These are phyloP conservation scores for Chrysophaeum taylorii DNA, from an alignment of 352 stramenopile genomes.

Conservation along the genomic window DNA sequence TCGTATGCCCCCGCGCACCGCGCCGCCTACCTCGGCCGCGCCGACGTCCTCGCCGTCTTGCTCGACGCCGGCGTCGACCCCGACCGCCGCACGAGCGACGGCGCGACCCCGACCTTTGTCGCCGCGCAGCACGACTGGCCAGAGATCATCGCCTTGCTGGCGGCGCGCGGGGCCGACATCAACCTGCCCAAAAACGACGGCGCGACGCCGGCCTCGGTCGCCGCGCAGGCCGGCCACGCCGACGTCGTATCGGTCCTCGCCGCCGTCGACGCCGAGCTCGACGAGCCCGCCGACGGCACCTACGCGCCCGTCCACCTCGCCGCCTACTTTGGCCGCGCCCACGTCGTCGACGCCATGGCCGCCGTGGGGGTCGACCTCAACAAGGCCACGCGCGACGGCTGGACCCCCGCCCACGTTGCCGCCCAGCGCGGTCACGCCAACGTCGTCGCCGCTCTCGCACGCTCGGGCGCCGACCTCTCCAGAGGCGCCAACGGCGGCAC, in stretches of 20 bases:
- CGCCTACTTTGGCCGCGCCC: background rate
- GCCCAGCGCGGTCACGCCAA: background rate
- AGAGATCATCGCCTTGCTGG: background rate
- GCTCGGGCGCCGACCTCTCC: background rate
- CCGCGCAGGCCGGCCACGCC: constrained; percentile 6
- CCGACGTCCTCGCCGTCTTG: too few relatives aligned
- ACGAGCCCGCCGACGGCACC: too few relatives aligned
- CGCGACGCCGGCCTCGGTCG: background rate
- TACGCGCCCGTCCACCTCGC: too few relatives aligned
- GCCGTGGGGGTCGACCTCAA: too few relatives aligned
- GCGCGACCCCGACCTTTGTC: background rate
- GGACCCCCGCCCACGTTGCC: background rate
- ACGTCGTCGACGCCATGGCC: too few relatives aligned
- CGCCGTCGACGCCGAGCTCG: too few relatives aligned
- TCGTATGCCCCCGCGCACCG: too few relatives aligned
- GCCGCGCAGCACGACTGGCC: background rate
- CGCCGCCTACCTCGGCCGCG: background rate
- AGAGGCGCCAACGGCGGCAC: background rate
- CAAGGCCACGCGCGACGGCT: background rate
- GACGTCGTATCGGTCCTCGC: background rate
- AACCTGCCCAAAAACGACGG: background rate
- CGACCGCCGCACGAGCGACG: background rate
- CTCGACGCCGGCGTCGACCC: too few relatives aligned
- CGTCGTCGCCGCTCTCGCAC: background rate
- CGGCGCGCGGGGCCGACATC: background rate